Evolutionary conservation across 2,329 filamentous ascomycete species (phyloP).

Genomic region (Furcasterigmium sp.): DNA sequence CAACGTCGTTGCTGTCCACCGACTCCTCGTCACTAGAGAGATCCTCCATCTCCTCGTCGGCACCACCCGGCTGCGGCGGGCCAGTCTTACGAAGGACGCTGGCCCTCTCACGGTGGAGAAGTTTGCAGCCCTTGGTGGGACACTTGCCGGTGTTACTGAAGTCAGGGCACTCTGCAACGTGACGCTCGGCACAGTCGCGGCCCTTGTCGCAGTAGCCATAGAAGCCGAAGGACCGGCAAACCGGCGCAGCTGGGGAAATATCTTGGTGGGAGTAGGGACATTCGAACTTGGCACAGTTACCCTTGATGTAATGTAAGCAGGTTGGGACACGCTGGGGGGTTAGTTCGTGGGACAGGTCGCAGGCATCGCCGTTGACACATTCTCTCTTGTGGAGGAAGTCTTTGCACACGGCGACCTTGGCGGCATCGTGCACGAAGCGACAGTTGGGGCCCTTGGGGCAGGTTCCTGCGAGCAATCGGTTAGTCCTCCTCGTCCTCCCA

Average conservation of each 20-base stretch:
- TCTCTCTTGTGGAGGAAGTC: slow-evolving; percentile 74
- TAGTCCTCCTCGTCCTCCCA: slow-evolving; percentile 26
- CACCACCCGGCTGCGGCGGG: slow-evolving; percentile 19
- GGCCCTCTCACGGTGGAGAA: slow-evolving; percentile 83
- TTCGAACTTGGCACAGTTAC: slow-evolving; percentile 79
- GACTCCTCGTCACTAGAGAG: slow-evolving; percentile 72
- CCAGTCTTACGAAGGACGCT: slow-evolving; percentile 62
- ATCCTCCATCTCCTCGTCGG: slow-evolving; percentile 57
- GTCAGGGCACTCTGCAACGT: slow-evolving; percentile 90
- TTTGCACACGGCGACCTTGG: slow-evolving; percentile 87
- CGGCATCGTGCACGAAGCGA: slow-evolving; percentile 75
- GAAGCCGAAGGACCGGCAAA: slow-evolving; percentile 80
- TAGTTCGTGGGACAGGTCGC: slow-evolving; percentile 86
- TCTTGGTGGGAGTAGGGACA: slow-evolving; percentile 85
- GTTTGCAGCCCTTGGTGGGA: slow-evolving; percentile 73
- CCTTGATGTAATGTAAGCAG: slow-evolving; percentile 85
- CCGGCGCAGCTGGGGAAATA: slow-evolving; percentile 68
- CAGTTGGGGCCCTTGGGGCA: slow-evolving; percentile 80
- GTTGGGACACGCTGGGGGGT: slow-evolving; percentile 78
- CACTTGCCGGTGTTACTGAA: slow-evolving; percentile 89
- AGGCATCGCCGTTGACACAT: slow-evolving; percentile 72
- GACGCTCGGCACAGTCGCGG: slow-evolving; percentile 69
- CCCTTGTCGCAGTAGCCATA: slow-evolving; percentile 88
- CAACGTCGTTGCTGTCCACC: slow-evolving; percentile 70
- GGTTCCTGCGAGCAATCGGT: slow-evolving; percentile 58